Conservation (phyloP, 148 eudicot species). For the Fagopyrum tataricum region DNA sequence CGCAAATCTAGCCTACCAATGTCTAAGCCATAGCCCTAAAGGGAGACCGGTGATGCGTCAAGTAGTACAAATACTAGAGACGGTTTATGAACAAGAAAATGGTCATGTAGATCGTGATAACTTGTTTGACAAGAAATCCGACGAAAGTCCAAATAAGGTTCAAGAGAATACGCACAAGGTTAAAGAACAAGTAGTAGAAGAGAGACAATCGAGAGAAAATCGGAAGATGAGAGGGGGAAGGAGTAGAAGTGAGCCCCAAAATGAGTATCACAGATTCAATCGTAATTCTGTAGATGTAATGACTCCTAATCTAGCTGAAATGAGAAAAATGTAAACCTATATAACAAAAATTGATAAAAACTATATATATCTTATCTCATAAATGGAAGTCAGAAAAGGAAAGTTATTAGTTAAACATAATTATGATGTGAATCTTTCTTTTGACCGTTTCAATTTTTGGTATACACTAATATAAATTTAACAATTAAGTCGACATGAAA, state of each 20-base stretch:
- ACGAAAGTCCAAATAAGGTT: background rate
- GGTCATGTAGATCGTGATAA: conserved; percentile 13
- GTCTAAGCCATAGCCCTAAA: conserved; percentile 76
- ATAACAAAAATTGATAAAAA: background rate
- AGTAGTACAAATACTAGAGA: conserved; percentile 61
- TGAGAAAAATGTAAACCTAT: background rate
- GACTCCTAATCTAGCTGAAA: background rate
- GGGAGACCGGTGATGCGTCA: conserved; percentile 76
- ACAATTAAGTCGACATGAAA: too few relatives aligned
- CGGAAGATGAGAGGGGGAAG: background rate
- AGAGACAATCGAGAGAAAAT: background rate
- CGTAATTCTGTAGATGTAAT: background rate
- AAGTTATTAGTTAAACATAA: too few relatives aligned
- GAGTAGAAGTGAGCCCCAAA: conserved; percentile 4
- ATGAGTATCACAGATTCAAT: background rate
- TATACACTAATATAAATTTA: too few relatives aligned
- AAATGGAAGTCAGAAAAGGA: too few relatives aligned
- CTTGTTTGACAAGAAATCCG: background rate
- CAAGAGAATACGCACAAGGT: background rate
- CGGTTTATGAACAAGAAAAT: conserved; percentile 39
- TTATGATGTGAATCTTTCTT: too few relatives aligned
- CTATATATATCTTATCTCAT: too few relatives aligned
- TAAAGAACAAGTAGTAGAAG: background rate
- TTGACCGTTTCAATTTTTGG: too few relatives aligned
- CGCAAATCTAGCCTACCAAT: conserved; percentile 71